Base-by-base conservation (phyloP, 352 stramenopile species). In the Phytophthora foliorum region DNA sequence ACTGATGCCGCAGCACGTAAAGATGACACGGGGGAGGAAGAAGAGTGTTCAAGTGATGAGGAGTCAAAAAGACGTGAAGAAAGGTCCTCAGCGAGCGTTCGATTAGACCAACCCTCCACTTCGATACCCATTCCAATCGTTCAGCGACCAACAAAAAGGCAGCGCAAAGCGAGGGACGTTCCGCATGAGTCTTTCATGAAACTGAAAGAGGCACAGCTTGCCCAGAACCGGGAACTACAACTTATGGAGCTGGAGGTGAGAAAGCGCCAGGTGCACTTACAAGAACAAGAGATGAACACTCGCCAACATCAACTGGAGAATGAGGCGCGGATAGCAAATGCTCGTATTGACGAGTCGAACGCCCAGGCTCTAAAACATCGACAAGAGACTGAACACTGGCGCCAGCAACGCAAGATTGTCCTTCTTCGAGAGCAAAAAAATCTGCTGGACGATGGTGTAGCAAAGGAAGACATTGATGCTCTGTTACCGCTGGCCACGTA, bases 341-440 rank as follows among this genome's bases (percentile, higher is more conserved):
- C 39, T 21, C 48, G 56, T 14, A 52, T 56, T 16, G 38, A 54
- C 11, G 60, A 74, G 25, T 8, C 66, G 0, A 53, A 25, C 13
- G 66, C 66, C 1, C 41, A 63, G 13, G 38, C 58, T 9, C 0
- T 53, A 7, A 68, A 68, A 48, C 13, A 60, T 3, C 32, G 32
- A n/a, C 11, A 67, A 36, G 57, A 68, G 41, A 16, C 44, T 21
- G 53, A 63, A 21, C 44, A 61, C 22, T 58, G 62, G 36, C 21
- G 25, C 1, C 16, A 44, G 24, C 52, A 69, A 31, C 52, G 45
- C 9, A 54, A 55, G 8, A 58, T 74, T 51, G 19, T 16, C 0
- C 53, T 74, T 13, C 59, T 69, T 10, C 59, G 65, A 13, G 58
- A 73, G 19, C 4, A 57, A 29, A 53, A 63, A 2, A 51, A 65